Conservation (phyloP, 2,329 filamentous ascomycete species). For the Ophiostoma tasmaniense region DNA sequence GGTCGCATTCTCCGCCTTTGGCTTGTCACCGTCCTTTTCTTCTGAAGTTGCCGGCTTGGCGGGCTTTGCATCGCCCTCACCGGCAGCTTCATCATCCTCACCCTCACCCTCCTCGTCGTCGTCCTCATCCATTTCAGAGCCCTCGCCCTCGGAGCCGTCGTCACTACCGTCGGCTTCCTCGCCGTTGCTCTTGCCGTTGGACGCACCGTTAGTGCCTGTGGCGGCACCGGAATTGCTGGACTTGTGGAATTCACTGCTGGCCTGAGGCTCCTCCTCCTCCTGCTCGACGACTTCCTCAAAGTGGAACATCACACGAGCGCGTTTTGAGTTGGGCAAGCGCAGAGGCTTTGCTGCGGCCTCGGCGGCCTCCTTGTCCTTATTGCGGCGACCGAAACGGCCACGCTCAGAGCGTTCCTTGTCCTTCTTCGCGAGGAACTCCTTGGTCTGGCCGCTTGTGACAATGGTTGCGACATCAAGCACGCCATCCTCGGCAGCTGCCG, state of each 20-base stretch:
- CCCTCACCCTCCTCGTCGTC: conserved; percentile 17
- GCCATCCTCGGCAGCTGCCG: conserved; percentile 48
- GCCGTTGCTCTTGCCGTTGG: conserved; percentile 13
- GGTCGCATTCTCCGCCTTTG: conserved; percentile 7
- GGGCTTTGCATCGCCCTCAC: conserved; percentile 6
- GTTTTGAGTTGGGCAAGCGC: conserved; percentile 63
- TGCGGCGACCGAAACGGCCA: conserved; percentile 50
- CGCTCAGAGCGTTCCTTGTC: conserved; percentile 70
- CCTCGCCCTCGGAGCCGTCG: conserved; percentile 18
- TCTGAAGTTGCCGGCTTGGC: conserved; percentile 10
- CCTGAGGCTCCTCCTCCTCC: conserved; percentile 45
- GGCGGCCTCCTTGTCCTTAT: conserved; percentile 47
- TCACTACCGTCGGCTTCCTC: conserved; percentile 18
- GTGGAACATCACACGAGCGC: conserved; percentile 59
- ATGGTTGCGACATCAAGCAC: conserved; percentile 79
- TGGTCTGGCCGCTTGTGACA: conserved; percentile 71
- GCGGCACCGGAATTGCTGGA: neutral
- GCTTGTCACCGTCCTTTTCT: conserved; percentile 7
- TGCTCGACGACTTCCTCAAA: conserved; percentile 61
- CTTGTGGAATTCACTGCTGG: conserved; percentile 10
- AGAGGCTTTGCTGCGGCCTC: conserved; percentile 45
- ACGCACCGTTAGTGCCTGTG: conserved; percentile 6
- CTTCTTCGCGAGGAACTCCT: conserved; percentile 74
- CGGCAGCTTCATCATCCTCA: conserved; percentile 7
- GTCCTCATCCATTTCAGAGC: conserved; percentile 19